Conservation (phyloP, 352 stramenopile genomes). For the Pythium brachiatum region DNA sequence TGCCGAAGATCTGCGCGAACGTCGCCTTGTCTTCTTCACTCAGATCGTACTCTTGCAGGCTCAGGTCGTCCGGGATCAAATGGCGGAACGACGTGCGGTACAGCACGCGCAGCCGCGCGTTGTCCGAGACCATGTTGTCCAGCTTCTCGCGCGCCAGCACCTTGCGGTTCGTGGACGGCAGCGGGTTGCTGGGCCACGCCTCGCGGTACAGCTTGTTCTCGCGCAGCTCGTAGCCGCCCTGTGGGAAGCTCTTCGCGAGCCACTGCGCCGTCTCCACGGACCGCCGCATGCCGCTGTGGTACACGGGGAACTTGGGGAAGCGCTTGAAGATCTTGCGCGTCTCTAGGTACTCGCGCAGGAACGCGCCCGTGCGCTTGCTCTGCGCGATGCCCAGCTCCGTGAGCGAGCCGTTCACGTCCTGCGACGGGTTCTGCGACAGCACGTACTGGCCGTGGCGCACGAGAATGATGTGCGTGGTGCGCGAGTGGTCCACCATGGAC, state of each 20-base stretch:
- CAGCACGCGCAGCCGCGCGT: constrained; percentile 53
- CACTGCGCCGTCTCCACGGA: constrained; percentile 48
- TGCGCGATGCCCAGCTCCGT: constrained; percentile 56
- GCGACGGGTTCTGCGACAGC: constrained; percentile 40
- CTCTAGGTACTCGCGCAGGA: constrained; percentile 47
- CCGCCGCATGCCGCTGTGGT: constrained; percentile 57
- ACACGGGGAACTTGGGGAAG: constrained; percentile 53
- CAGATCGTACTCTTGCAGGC: constrained; percentile 24
- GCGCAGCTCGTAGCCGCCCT: constrained; percentile 31
- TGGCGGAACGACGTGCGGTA: constrained; percentile 72
- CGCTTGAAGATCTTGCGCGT: constrained; percentile 51
- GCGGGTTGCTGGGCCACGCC: constrained; percentile 59
- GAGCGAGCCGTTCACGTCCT: constrained; percentile 53
- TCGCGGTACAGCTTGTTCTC: constrained; percentile 75
- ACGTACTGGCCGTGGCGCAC: constrained; percentile 69
- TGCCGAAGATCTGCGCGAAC: constrained; percentile 34
- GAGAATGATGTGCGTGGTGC: constrained; percentile 67
- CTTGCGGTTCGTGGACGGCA: constrained; percentile 64
- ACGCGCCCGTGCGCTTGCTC: constrained; percentile 42
- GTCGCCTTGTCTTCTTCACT: constrained; percentile 27
- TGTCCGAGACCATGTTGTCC: constrained; percentile 74
- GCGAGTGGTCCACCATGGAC: constrained; percentile 59
- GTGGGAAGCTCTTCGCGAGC: constrained; percentile 43
- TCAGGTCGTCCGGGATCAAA: constrained; percentile 56
- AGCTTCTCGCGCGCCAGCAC: constrained; percentile 62